Evolutionary conservation across 2,329 filamentous ascomycete genomes (phyloP).

Genomic region (Whalleya microplaca): DNA sequence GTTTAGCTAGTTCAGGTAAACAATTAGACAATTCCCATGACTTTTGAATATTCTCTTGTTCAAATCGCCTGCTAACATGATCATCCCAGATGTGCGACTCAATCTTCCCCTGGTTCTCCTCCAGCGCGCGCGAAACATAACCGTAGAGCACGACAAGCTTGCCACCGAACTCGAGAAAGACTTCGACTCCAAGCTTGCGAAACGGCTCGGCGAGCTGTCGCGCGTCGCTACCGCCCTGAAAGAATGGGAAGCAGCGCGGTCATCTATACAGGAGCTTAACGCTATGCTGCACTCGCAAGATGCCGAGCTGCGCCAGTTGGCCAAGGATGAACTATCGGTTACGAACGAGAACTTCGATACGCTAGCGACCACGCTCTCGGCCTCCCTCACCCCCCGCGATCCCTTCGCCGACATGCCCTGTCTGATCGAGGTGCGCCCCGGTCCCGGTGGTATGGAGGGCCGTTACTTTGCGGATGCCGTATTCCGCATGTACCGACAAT

Average conservation of each 20-base stretch:
- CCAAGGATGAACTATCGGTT: conserved; percentile 77
- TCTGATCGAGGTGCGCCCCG: conserved; percentile 88
- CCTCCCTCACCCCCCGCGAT: conserved; percentile 81
- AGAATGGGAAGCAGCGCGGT: conserved; percentile 60
- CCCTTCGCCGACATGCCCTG: conserved; percentile 90
- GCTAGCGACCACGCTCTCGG: conserved; percentile 71
- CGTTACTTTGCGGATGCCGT: conserved; percentile 87
- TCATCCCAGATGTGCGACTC: conserved; percentile 31
- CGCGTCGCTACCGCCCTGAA: conserved; percentile 60
- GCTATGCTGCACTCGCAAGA: conserved; percentile 56
- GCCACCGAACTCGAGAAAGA: conserved; percentile 51
- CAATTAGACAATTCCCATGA: background rate
- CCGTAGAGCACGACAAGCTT: conserved; percentile 61
- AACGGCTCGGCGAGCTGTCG: conserved; percentile 64
- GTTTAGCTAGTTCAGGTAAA: conserved; percentile 51
- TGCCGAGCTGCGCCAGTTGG: conserved; percentile 74
- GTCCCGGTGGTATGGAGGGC: conserved; percentile 89
- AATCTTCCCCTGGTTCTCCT: conserved; percentile 59
- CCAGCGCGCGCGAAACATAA: conserved; percentile 60
- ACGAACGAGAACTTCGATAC: conserved; percentile 64
- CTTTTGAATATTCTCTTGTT: conserved; percentile 2
- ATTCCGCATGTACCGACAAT: conserved; percentile 85
- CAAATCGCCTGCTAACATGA: conserved; percentile 11
- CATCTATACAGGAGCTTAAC: conserved; percentile 57
- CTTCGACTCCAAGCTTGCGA: conserved; percentile 62